A percentile compares a stretch with the other conserved stretches of the same genome.
Evolutionary conservation across 2,329 filamentous ascomycete species (phyloP).

Genomic region (Nigrospora oryzae): DNA sequence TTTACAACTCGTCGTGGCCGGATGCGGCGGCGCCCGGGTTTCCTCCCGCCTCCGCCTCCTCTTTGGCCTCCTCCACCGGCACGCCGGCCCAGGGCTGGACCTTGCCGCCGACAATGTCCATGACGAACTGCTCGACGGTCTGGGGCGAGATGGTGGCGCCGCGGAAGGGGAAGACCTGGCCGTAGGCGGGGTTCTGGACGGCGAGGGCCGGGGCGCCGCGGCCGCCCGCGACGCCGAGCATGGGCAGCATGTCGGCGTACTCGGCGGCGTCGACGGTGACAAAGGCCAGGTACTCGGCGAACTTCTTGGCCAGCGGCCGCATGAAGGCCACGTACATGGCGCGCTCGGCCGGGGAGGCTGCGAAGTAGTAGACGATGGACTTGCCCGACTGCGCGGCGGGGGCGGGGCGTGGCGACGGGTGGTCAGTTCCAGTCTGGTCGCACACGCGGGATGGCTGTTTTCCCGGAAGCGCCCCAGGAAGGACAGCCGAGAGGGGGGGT

Average conservation of each 20-base stretch:
- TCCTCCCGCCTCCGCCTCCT: neutral
- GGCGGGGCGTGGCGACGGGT: too few relatives aligned
- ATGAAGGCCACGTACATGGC: conserved; percentile 25
- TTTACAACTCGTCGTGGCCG: too few relatives aligned
- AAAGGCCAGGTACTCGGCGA: conserved; percentile 37
- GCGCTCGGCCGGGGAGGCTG: conserved; percentile 17
- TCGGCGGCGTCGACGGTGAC: conserved; percentile 35
- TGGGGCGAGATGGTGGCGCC: conserved; percentile 20
- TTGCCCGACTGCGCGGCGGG: conserved; percentile 21
- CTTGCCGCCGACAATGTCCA: conserved; percentile 33
- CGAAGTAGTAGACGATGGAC: conserved; percentile 29
- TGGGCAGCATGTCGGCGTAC: conserved; percentile 32
- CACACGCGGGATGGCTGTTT: neutral
- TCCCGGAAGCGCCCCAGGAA: neutral
- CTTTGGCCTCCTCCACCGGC: conserved; percentile 4
- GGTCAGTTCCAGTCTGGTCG: too few relatives aligned
- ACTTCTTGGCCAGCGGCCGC: conserved; percentile 32
- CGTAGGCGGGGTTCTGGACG: conserved; percentile 34
- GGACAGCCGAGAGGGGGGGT: neutral
- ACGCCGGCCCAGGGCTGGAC: conserved; percentile 28
- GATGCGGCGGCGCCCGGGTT: too few relatives aligned
- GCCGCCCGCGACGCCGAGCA: conserved; percentile 26
- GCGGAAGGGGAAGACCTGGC: conserved; percentile 32
- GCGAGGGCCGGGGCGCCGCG: conserved; percentile 24
- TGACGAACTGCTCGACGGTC: conserved; percentile 31